Conservation (phyloP, 768 basidiomycete genomes). For the Gautieria morchelliformis region DNA sequence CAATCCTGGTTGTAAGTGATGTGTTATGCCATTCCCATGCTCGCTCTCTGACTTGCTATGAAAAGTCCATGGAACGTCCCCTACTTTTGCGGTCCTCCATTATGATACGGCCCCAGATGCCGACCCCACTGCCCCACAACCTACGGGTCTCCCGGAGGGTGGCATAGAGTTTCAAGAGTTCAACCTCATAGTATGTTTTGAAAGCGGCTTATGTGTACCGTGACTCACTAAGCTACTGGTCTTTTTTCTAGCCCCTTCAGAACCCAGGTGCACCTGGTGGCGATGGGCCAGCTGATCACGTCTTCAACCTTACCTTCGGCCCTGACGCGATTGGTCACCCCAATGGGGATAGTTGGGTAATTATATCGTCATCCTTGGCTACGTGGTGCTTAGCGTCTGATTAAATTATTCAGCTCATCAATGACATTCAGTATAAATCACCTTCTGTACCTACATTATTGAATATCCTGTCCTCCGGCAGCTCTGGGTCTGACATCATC, state of each 20-base stretch:
- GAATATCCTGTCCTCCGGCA: background rate
- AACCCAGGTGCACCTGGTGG: constrained; percentile 10
- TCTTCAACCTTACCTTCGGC: constrained; percentile 4
- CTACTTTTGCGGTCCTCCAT: constrained; percentile 38
- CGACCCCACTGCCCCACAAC: constrained; percentile 31
- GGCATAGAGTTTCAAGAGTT: constrained; percentile 23
- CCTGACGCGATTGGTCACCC: background rate
- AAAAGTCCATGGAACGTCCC: background rate
- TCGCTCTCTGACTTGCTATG: background rate
- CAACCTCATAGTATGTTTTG: constrained; percentile 16
- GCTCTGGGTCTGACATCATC: background rate
- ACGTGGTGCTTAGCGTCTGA: background rate
- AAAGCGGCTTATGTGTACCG: no score
- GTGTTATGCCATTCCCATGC: no score
- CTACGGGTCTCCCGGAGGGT: constrained; percentile 1
- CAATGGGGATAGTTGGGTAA: constrained; percentile 4
- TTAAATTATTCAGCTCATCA: background rate
- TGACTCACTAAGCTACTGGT: no score
- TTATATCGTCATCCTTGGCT: no score
- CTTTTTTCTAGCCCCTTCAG: constrained; percentile 8
- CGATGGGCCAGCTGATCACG: background rate
- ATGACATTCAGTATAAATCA: background rate
- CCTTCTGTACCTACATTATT: background rate
- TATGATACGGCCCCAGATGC: constrained; percentile 30
- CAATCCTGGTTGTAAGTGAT: no score